phyloP scores from a whole-genome alignment of 441 rosid species.

The Syzygium malaccense region DNA sequence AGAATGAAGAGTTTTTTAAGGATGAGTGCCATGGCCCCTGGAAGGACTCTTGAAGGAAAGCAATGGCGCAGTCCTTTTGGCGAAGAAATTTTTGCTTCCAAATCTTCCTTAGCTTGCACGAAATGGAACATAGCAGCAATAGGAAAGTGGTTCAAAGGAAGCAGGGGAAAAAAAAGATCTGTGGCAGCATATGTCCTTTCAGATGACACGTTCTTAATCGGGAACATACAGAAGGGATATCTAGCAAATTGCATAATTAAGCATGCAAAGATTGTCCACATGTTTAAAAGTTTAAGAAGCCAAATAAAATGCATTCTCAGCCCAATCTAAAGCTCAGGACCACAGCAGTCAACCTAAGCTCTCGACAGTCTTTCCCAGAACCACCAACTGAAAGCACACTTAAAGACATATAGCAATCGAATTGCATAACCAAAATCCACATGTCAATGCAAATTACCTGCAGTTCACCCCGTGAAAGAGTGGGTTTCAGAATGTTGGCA shows the following conservation, averaged over 20 bases:
- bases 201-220: background rate
- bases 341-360: background rate
- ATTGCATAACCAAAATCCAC: background rate
- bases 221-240: background rate
- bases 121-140: background rate
- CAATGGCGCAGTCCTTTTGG: background rate
- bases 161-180: background rate
- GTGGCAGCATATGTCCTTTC: background rate
- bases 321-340: background rate
- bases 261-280: background rate
- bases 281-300: background rate
- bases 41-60: background rate
- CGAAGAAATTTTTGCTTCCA: background rate
- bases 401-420: background rate
- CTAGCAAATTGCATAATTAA: background rate
- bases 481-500: conserved; percentile 91
- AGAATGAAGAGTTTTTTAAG: background rate
- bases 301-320: background rate
- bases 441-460: conserved; percentile 35
- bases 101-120: background rate
- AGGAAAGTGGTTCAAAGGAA: background rate
- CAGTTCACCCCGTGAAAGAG: conserved; percentile 96
- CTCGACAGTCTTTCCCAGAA: background rate
- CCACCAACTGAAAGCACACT: background rate
- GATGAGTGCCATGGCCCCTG: background rate